Percentiles rank a stretch among this genome's conserved stretches.
Conservation (phyloP, 2,329 filamentous ascomycete genomes). For the Trichophyton benhamiae region DNA sequence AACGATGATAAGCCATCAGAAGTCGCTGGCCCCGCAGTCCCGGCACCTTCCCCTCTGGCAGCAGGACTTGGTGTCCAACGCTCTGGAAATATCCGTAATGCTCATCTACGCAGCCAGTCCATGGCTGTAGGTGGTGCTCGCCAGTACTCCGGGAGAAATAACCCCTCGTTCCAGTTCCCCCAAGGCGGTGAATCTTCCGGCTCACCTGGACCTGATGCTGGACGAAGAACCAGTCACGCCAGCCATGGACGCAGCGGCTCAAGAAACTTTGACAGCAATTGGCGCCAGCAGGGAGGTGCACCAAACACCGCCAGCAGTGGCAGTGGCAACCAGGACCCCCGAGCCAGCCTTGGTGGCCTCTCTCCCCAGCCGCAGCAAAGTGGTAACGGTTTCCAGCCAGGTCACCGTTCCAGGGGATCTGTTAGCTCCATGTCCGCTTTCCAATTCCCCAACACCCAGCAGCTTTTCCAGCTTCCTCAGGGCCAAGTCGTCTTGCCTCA, state of each 20-base stretch:
- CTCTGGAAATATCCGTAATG: constrained; percentile 78
- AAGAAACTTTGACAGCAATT: constrained; percentile 95
- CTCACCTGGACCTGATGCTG: constrained; percentile 31
- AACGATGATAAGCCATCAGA: constrained; percentile 35
- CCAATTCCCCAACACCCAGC: constrained; percentile 75
- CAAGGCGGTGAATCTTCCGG: constrained; percentile 42
- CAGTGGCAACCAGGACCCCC: constrained; percentile 37
- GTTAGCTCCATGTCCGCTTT: constrained; percentile 77
- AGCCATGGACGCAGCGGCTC: constrained; percentile 74
- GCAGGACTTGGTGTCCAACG: constrained; percentile 51
- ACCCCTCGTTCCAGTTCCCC: constrained; percentile 61
- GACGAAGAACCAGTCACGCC: constrained; percentile 28
- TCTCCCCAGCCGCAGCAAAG: constrained; percentile 50
- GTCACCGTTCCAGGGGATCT: constrained; percentile 75
- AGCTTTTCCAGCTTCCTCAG: constrained; percentile 64
- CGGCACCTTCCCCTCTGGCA: constrained; percentile 38
- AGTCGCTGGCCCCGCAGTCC: constrained; percentile 21
- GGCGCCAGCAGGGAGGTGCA: constrained; percentile 64
- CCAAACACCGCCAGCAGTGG: constrained; percentile 28
- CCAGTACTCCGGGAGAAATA: constrained; percentile 48
- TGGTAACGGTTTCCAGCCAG: constrained; percentile 69
- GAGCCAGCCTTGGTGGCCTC: constrained; percentile 39
- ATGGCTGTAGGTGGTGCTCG: constrained; percentile 51
- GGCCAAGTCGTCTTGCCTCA: constrained; percentile 75
- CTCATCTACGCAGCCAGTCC: constrained; percentile 40